These are phyloP conservation scores for Barnettozyma populi DNA, from an alignment of 805 yeast species.

Conservation along the genomic window DNA sequence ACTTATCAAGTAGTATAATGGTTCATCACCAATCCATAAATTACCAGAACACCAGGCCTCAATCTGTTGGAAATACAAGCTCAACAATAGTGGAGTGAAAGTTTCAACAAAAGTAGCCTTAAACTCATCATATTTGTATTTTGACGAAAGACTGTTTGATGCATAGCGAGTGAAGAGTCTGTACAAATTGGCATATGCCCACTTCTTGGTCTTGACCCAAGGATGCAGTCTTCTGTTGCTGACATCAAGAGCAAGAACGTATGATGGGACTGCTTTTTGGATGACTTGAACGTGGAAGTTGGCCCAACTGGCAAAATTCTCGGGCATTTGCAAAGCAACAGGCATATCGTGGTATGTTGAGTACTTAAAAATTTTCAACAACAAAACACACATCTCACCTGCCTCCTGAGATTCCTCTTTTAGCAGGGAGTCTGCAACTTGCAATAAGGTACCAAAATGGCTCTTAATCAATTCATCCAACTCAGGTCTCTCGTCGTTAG, in stretches of 20 bases:
- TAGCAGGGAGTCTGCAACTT: conserved; percentile 54
- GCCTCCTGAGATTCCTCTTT: conserved; percentile 36
- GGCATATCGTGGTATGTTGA: conserved; percentile 73
- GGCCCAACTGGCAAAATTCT: conserved; percentile 61
- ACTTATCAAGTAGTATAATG: conserved; percentile 57
- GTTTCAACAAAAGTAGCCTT: conserved; percentile 45
- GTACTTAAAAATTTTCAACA: conserved; percentile 74
- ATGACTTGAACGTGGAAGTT: conserved; percentile 68
- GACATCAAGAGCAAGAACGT: conserved; percentile 44
- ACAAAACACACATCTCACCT: conserved; percentile 71
- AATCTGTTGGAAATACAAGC: conserved; percentile 57
- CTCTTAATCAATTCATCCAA: conserved; percentile 50
- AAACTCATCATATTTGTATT: conserved; percentile 57
- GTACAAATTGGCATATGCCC: conserved; percentile 78
- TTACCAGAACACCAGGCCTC: conserved; percentile 64
- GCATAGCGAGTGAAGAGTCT: conserved; percentile 72
- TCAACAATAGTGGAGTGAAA: conserved; percentile 69
- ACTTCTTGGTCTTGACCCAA: conserved; percentile 77
- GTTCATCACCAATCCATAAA: conserved; percentile 66
- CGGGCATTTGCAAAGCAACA: conserved; percentile 47
- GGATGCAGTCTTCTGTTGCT: conserved; percentile 48
- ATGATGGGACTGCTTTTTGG: conserved; percentile 50
- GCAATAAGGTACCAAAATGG: conserved; percentile 61
- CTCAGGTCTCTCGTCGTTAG: conserved; percentile 46
- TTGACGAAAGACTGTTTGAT: conserved; percentile 38